These are phyloP conservation scores for Monascus purpureus DNA, from an alignment of 495 filamentous ascomycete genomes.

Conservation along the genomic window DNA sequence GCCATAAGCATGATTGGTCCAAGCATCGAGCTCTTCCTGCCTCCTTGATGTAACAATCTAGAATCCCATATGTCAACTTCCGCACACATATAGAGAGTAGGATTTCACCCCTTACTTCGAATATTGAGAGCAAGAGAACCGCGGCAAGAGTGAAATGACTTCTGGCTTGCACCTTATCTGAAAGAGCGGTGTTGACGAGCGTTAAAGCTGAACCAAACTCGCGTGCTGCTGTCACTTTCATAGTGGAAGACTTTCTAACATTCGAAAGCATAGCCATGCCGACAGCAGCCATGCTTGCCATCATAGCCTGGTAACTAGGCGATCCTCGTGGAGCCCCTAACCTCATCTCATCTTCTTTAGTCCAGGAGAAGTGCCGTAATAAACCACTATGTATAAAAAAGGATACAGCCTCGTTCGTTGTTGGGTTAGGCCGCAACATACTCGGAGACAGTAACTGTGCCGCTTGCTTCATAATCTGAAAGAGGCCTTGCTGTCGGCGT, in stretches of 20 bases:
- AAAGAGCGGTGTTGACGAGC: conserved; percentile 39
- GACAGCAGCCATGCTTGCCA: conserved; percentile 32
- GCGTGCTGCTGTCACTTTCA: conserved; percentile 24
- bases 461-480: conserved; percentile 4
- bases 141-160: conserved; percentile 49
- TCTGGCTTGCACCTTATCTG: conserved; percentile 37
- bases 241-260: conserved; percentile 15
- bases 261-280: conserved; percentile 37
- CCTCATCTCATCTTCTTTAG: conserved; percentile 13
- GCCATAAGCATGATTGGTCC: conserved; percentile 46
- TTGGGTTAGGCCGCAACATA: too few relatives aligned
- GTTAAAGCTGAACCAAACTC: conserved; percentile 36
- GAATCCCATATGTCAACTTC: conserved; percentile 5
- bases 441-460: too few relatives aligned
- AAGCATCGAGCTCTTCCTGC: conserved; percentile 32
- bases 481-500: conserved; percentile 7
- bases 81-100: neutral
- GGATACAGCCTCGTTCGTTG: conserved; percentile 23
- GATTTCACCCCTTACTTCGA: conserved; percentile 23
- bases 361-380: conserved; percentile 21
- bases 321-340: conserved; percentile 9
- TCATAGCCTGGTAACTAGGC: conserved; percentile 21
- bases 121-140: conserved; percentile 42
- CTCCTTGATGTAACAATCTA: conserved; percentile 35
- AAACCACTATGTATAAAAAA: conserved; percentile 31